These are phyloP conservation scores for Rhynchospora pubera DNA, from an alignment of 176 grass and related monocot species.

Conservation along the genomic window DNA sequence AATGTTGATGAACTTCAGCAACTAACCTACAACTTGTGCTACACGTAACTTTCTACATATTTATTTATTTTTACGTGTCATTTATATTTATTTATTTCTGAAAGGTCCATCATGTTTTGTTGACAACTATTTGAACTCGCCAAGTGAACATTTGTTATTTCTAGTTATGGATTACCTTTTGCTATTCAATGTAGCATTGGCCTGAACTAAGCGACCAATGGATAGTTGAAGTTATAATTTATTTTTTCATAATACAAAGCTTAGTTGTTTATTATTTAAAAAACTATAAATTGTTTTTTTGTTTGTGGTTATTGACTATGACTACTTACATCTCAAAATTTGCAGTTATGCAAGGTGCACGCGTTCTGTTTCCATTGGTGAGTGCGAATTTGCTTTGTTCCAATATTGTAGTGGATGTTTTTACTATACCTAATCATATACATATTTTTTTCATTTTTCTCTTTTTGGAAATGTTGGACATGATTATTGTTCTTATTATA, in stretches of 20 bases:
- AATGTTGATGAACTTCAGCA: conserved; percentile 49
- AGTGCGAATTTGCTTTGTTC: neutral
- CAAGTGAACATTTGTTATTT: no score
- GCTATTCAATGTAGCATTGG: neutral
- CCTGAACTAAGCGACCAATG: neutral
- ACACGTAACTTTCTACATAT: conserved; percentile 36
- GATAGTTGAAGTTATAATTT: neutral
- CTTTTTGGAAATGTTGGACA: neutral
- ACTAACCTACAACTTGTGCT: conserved; percentile 77
- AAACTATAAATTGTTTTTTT: no score
- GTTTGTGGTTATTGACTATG: neutral
- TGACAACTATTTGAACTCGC: no score
- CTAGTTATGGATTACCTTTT: no score
- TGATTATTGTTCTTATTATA: neutral
- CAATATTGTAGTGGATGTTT: neutral
- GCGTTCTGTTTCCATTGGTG: conserved; percentile 77
- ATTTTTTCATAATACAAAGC: no score
- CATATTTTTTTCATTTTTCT: neutral
- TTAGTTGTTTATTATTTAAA: no score
- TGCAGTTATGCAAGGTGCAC: conserved; percentile 66
- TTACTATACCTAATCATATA: neutral
- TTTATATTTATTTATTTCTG: neutral
- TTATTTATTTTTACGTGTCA: neutral
- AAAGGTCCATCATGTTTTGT: neutral
- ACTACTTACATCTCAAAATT: neutral